These are phyloP conservation scores for Tolypocladium paradoxum DNA, from an alignment of 2,329 filamentous ascomycete genomes.

Conservation along the genomic window DNA sequence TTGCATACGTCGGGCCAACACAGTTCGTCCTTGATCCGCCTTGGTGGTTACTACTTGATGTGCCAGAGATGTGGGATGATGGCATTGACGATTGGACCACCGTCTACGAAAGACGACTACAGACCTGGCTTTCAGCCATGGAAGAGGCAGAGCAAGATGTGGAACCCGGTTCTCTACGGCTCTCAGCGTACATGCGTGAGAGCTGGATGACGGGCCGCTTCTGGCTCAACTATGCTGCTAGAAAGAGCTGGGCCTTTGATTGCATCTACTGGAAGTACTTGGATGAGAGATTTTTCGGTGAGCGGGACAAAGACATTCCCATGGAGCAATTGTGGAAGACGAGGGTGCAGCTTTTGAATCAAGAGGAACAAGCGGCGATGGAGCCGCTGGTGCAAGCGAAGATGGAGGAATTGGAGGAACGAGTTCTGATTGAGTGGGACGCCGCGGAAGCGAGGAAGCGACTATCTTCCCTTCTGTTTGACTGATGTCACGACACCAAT, in stretches of 20 bases:
- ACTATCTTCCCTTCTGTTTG: conserved; percentile 7
- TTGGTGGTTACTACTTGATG: conserved; percentile 26
- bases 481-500: conserved; percentile 1
- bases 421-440: conserved; percentile 15
- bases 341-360: conserved; percentile 15
- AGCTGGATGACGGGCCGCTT: conserved; percentile 23
- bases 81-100: conserved; percentile 18
- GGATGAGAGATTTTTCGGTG: conserved; percentile 20
- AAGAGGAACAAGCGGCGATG: conserved; percentile 14
- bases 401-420: conserved; percentile 15
- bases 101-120: conserved; percentile 18
- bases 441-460: conserved; percentile 7
- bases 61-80: conserved; percentile 19
- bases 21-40: conserved; percentile 24
- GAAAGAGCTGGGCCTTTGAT: conserved; percentile 27
- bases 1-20: conserved; percentile 19
- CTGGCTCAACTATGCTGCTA: conserved; percentile 21
- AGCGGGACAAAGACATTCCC: conserved; percentile 2
- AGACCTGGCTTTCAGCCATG: conserved; percentile 22
- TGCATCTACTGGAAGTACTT: conserved; percentile 24
- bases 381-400: conserved; percentile 20
- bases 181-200: conserved; percentile 25
- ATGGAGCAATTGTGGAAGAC: conserved; percentile 15
- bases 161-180: not conserved
- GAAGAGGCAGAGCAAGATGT: conserved; percentile 8